These are phyloP conservation scores for Fraxinus ornus DNA, from an alignment of 305 asterid genomes.

Conservation along the genomic window DNA sequence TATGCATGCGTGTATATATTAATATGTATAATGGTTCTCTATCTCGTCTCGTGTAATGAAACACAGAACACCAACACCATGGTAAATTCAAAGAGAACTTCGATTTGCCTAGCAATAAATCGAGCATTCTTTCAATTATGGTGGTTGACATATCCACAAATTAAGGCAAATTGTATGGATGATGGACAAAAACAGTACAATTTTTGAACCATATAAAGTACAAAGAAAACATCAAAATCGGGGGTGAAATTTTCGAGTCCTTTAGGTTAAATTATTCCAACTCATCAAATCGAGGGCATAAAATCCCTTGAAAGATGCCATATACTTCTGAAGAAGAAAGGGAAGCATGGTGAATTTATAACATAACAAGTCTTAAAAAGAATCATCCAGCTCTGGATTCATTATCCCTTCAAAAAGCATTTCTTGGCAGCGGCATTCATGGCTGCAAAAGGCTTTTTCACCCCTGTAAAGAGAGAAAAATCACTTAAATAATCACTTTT, in stretches of 20 bases:
- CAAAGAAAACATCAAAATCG: slow-evolving; percentile 15
- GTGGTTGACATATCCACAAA: background rate
- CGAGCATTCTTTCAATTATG: background rate
- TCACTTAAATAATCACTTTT: background rate
- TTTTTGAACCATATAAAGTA: background rate
- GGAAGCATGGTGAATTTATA: slow-evolving; percentile 11
- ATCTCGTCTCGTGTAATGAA: background rate
- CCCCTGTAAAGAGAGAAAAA: slow-evolving; percentile 43
- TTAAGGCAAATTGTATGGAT: background rate
- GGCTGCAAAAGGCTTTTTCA: slow-evolving; percentile 63
- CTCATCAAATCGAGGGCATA: slow-evolving; percentile 20
- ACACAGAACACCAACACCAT: background rate
- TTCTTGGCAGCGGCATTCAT: slow-evolving; percentile 69
- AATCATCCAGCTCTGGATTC: slow-evolving; percentile 28
- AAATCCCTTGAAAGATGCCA: slow-evolving; percentile 33
- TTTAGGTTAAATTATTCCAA: slow-evolving; percentile 14
- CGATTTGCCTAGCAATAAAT: background rate
- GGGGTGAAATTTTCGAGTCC: background rate
- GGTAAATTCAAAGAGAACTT: background rate
- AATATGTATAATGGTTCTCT: background rate
- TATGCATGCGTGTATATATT: no score
- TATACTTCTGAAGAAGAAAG: slow-evolving; percentile 26
- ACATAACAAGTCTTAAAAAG: slow-evolving; percentile 8
- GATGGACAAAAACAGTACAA: background rate
- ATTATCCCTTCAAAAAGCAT: slow-evolving; percentile 42